phyloP scores from a whole-genome alignment of 164 flowering plant genomes.

The Aristolochia contorta region DNA sequence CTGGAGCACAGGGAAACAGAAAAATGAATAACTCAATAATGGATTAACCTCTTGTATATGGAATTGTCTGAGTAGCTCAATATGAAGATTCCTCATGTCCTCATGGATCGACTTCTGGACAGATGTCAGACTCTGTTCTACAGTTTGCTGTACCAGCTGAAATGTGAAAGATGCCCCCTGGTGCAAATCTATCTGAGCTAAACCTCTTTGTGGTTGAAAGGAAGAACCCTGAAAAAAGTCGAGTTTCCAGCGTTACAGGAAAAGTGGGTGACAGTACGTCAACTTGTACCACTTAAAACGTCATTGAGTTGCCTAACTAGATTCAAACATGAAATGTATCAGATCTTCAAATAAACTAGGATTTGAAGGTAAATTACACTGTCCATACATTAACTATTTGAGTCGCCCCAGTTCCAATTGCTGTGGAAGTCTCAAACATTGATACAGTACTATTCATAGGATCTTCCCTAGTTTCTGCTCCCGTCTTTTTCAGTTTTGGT shows the following conservation, averaged over 20 bases:
- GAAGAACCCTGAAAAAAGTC: slow-evolving; percentile 16
- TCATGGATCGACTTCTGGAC: slow-evolving; percentile 81
- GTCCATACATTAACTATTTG: slow-evolving; percentile 38
- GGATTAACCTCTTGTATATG: slow-evolving; percentile 53
- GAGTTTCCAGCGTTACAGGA: neutral
- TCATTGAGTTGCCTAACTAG: neutral
- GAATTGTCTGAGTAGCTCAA: slow-evolving; percentile 83
- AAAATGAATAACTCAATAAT: neutral
- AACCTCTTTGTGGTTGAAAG: slow-evolving; percentile 27
- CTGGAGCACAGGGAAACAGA: neutral
- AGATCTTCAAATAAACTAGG: neutral
- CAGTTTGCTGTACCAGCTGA: slow-evolving; percentile 79
- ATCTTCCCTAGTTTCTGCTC: slow-evolving; percentile 78
- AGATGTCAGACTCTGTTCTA: slow-evolving; percentile 69
- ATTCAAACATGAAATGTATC: neutral
- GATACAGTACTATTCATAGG: slow-evolving; percentile 44
- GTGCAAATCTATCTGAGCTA: slow-evolving; percentile 41
- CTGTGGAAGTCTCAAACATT: slow-evolving; percentile 37
- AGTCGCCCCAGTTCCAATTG: slow-evolving; percentile 30
- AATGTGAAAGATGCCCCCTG: slow-evolving; percentile 65
- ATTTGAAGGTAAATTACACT: too few relatives aligned
- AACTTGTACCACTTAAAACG: neutral
- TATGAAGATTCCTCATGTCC: slow-evolving; percentile 88
- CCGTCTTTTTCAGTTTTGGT: slow-evolving; percentile 87
- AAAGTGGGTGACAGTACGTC: neutral